phyloP scores from a whole-genome alignment of 306 rosid species.

The Dryas octopetala region DNA sequence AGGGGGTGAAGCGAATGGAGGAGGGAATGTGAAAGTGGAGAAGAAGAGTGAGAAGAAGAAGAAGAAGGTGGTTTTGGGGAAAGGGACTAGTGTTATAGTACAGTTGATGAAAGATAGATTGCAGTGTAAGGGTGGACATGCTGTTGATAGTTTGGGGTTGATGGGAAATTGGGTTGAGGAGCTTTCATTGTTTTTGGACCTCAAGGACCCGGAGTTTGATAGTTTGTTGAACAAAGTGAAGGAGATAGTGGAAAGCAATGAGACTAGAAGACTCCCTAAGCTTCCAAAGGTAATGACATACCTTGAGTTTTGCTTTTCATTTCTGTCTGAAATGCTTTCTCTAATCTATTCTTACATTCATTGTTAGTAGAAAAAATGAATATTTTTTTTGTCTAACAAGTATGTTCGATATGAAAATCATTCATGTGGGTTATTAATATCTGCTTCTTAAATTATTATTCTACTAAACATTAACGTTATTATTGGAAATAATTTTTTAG shows the following conservation, averaged over 20 bases:
- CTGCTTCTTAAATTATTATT: not conserved
- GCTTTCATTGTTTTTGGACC: constrained; percentile 58
- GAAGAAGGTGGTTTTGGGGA: constrained; percentile 76
- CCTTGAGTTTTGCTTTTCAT: not conserved
- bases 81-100: constrained; percentile 63
- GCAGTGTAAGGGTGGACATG: constrained; percentile 32
- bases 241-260: constrained; percentile 86
- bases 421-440: not conserved
- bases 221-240: constrained; percentile 58
- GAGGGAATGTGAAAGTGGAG: constrained; percentile 40
- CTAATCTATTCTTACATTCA: not conserved
- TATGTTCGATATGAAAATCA: too few relatives aligned
- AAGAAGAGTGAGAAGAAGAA: constrained; percentile 65
- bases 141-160: constrained; percentile 33
- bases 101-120: constrained; percentile 70
- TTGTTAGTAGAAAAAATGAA: not conserved
- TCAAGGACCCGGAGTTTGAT: constrained; percentile 48
- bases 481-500: not conserved
- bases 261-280: constrained; percentile 90
- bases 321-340: not conserved
- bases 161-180: constrained; percentile 51
- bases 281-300: constrained; percentile 73
- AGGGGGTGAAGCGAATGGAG: constrained; percentile 41
- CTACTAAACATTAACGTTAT: not conserved
- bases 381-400: too few relatives aligned